A percentile compares a stretch with the other conserved stretches of the same genome.
Evolutionary conservation across 352 stramenopile species (phyloP).

Genomic region (Blastocystis sp.): DNA sequence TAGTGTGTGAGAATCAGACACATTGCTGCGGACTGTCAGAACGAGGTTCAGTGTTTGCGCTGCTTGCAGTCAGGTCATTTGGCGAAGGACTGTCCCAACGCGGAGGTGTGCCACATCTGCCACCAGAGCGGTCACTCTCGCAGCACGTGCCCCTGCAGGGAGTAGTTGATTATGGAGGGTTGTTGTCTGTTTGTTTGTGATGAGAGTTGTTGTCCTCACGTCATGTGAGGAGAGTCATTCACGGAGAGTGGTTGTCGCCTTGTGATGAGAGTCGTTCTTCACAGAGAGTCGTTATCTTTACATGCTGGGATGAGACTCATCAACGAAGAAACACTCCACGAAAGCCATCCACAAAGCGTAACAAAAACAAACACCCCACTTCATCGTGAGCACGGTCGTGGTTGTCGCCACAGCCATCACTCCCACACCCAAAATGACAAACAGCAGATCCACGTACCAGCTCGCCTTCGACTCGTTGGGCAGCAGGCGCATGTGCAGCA

Average conservation of each 20-base stretch:
- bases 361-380: slow-evolving; percentile 61
- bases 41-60: slow-evolving; percentile 30
- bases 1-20: background rate
- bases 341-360: too few relatives aligned
- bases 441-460: slow-evolving; percentile 66
- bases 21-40: slow-evolving; percentile 12
- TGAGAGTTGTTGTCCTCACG: too few relatives aligned
- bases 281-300: too few relatives aligned
- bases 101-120: slow-evolving; percentile 47
- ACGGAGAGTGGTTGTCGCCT: too few relatives aligned
- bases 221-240: too few relatives aligned
- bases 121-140: slow-evolving; percentile 37
- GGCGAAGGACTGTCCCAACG: slow-evolving; percentile 61
- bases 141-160: background rate
- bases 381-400: slow-evolving; percentile 8
- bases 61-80: slow-evolving; percentile 48
- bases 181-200: too few relatives aligned
- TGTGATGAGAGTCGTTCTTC: too few relatives aligned
- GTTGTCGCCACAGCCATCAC: slow-evolving; percentile 51
- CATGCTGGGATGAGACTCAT: too few relatives aligned
- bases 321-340: too few relatives aligned
- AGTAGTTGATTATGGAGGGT: too few relatives aligned
- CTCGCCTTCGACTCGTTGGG: slow-evolving; percentile 49
- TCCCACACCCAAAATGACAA: slow-evolving; percentile 63
- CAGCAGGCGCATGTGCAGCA: slow-evolving; percentile 60